A percentile compares a stretch with the other conserved stretches of the same genome.
phyloP scores from a whole-genome alignment of 257 asterid species.

The Catharanthus roseus region DNA sequence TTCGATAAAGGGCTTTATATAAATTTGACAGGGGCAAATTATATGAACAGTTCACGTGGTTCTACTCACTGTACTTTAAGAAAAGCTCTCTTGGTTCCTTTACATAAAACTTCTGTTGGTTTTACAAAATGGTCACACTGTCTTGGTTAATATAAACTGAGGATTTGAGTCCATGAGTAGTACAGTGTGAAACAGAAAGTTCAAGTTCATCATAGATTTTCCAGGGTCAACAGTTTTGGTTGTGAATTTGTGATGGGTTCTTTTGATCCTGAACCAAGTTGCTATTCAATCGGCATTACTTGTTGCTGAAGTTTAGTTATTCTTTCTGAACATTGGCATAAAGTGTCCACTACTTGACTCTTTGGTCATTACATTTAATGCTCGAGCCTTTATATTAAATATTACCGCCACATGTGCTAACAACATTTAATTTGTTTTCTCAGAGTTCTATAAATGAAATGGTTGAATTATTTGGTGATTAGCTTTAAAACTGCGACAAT shows the following conservation, averaged over 20 bases:
- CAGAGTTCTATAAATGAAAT: conserved; percentile 19
- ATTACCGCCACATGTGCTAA: conserved; percentile 15
- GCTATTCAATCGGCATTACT: neutral
- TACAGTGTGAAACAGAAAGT: neutral
- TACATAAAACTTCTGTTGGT: neutral
- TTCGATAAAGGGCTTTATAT: neutral
- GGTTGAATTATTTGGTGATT: conserved; percentile 40
- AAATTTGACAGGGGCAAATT: neutral
- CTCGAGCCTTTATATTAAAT: conserved; percentile 13
- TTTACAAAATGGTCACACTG: neutral
- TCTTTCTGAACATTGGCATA: neutral
- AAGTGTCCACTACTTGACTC: neutral
- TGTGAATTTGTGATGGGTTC: neutral
- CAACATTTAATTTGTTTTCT: conserved; percentile 29
- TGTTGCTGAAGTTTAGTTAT: neutral
- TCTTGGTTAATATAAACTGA: neutral
- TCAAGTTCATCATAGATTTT: neutral
- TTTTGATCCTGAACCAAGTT: neutral
- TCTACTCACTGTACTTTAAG: neutral
- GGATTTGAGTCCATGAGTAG: neutral
- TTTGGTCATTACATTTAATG: neutral
- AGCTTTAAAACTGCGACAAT: conserved; percentile 46
- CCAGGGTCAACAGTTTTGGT: neutral
- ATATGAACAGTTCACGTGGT: neutral
- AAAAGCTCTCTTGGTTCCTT: neutral